Conservation (phyloP, 805 yeast genomes). For the Sugiyamaella qingdaonensis region DNA sequence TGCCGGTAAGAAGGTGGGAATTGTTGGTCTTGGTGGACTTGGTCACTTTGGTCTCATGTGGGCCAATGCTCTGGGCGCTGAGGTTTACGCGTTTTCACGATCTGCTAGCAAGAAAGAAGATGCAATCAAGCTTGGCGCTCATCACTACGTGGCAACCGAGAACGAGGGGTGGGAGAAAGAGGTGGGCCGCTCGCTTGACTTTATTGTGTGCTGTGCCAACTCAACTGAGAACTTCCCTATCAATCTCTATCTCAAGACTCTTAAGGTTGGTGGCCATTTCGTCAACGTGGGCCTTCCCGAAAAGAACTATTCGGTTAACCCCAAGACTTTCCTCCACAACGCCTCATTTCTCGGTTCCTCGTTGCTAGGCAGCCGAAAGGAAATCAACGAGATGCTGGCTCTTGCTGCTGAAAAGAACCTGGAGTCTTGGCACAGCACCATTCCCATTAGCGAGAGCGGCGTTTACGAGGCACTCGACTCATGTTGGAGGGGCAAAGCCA, state of each 20-base stretch:
- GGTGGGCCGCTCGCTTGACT: conserved; percentile 39
- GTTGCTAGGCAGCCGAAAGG: conserved; percentile 57
- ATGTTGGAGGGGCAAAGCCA: conserved; percentile 52
- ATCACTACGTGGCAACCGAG: conserved; percentile 48
- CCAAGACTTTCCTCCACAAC: conserved; percentile 40
- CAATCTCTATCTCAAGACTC: conserved; percentile 42
- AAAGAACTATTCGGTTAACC: conserved; percentile 26
- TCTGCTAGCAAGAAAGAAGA: conserved; percentile 46
- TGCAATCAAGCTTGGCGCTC: conserved; percentile 53
- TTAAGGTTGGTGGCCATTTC: conserved; percentile 57
- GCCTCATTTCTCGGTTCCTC: conserved; percentile 58
- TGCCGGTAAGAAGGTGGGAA: conserved; percentile 51
- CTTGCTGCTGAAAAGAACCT: conserved; percentile 57
- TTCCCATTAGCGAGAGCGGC: conserved; percentile 50
- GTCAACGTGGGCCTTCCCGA: conserved; percentile 65
- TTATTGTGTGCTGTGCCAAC: conserved; percentile 52
- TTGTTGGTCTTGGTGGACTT: conserved; percentile 63
- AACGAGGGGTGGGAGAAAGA: conserved; percentile 37
- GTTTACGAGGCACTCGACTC: conserved; percentile 53
- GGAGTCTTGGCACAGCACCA: conserved; percentile 58
- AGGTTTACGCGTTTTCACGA: conserved; percentile 56
- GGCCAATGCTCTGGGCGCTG: conserved; percentile 61
- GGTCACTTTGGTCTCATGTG: conserved; percentile 62
- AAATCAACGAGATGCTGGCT: conserved; percentile 62
- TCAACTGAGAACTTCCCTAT: conserved; percentile 48